These are phyloP conservation scores for Ogataea populi-albae DNA, from an alignment of 805 yeast genomes.

Conservation along the genomic window DNA sequence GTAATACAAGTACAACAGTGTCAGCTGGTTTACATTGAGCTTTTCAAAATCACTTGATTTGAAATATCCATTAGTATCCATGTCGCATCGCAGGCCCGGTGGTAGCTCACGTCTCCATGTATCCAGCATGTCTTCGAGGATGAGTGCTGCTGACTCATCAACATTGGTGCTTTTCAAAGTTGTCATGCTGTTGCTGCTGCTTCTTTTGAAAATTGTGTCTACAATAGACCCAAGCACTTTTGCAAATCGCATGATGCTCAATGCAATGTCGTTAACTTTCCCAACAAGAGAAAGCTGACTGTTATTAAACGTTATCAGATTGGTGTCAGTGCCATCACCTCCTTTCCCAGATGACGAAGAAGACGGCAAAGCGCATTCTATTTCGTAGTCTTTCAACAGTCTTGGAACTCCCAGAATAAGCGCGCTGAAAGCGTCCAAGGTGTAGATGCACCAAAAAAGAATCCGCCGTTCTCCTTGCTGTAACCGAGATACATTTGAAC, in stretches of 20 bases:
- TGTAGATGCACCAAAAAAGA: slow-evolving; percentile 80
- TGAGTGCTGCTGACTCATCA: slow-evolving; percentile 31
- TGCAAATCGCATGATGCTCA: slow-evolving; percentile 64
- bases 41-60: slow-evolving; percentile 33
- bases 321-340: slow-evolving; percentile 45
- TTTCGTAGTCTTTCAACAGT: slow-evolving; percentile 71
- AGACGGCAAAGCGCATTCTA: slow-evolving; percentile 83
- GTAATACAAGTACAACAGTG: slow-evolving; percentile 57
- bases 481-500: slow-evolving; percentile 59
- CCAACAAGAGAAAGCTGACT: slow-evolving; percentile 63
- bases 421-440: slow-evolving; percentile 72
- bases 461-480: slow-evolving; percentile 83
- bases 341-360: slow-evolving; percentile 25
- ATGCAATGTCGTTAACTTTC: slow-evolving; percentile 60
- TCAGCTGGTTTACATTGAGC: slow-evolving; percentile 44
- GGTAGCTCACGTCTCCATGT: slow-evolving; percentile 78
- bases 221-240: slow-evolving; percentile 71
- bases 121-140: slow-evolving; percentile 66
- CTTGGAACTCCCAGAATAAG: slow-evolving; percentile 81
- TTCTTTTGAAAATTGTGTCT: slow-evolving; percentile 67
- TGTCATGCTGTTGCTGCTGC: slow-evolving; percentile 30
- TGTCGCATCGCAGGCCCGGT: slow-evolving; percentile 53
- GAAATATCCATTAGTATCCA: slow-evolving; percentile 53
- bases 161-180: slow-evolving; percentile 24
- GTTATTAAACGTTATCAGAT: slow-evolving; percentile 58